phyloP scores from a whole-genome alignment of 176 grass and related monocot genomes.

The Zoysia japonica region DNA sequence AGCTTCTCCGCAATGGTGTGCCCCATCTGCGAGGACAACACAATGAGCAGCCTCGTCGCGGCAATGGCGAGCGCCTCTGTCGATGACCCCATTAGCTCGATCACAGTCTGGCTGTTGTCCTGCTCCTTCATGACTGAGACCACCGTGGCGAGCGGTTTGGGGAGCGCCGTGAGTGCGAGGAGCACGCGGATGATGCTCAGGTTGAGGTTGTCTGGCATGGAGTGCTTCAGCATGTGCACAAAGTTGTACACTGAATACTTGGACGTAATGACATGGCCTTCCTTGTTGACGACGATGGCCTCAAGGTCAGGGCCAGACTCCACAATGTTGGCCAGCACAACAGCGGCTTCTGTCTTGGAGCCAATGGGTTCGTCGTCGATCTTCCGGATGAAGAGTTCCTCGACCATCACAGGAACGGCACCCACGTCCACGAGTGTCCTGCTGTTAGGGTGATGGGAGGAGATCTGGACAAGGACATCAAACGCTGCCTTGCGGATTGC shows the following conservation, averaged over 20 bases:
- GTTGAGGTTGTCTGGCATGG: slow-evolving; percentile 67
- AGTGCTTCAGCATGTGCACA: slow-evolving; percentile 74
- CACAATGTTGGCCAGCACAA: slow-evolving; percentile 72
- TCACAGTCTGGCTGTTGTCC: slow-evolving; percentile 50
- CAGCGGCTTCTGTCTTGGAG: slow-evolving; percentile 62
- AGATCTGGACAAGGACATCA: slow-evolving; percentile 76
- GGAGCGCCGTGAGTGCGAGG: slow-evolving; percentile 46
- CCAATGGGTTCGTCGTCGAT: slow-evolving; percentile 59
- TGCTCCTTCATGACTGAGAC: slow-evolving; percentile 77
- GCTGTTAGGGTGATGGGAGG: slow-evolving; percentile 64
- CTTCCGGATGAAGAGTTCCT: slow-evolving; percentile 67
- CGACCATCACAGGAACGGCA: slow-evolving; percentile 61
- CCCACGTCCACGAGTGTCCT: slow-evolving; percentile 56
- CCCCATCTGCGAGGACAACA: slow-evolving; percentile 61
- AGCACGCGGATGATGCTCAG: slow-evolving; percentile 65
- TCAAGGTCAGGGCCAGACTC: slow-evolving; percentile 60
- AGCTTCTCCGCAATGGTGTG: slow-evolving; percentile 73
- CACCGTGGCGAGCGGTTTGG: slow-evolving; percentile 61
- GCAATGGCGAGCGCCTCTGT: slow-evolving; percentile 55
- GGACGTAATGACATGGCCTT: slow-evolving; percentile 84
- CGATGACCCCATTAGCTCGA: slow-evolving; percentile 53
- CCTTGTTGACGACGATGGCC: slow-evolving; percentile 65
- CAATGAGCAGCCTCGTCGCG: slow-evolving; percentile 59
- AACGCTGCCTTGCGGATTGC: slow-evolving; percentile 67
- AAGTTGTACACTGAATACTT: slow-evolving; percentile 93